Evolutionary conservation across 2,329 filamentous ascomycete genomes (phyloP).

Genomic region (Paraphoma chrysanthemicola): DNA sequence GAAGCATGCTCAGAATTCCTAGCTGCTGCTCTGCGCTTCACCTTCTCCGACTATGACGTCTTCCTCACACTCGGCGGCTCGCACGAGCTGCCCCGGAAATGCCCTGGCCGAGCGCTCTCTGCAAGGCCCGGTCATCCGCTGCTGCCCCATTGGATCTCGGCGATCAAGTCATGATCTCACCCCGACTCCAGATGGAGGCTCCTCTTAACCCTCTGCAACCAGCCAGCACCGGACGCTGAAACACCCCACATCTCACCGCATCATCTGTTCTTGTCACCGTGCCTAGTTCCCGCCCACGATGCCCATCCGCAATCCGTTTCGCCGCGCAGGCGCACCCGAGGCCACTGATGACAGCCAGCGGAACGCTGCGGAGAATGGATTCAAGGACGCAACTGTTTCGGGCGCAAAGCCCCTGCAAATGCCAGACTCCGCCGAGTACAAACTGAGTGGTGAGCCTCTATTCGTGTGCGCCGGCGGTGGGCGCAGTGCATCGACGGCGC

Average conservation of each 20-base stretch:
- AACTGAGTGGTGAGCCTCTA: conserved; percentile 56
- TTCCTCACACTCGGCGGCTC: not conserved
- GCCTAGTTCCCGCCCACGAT: conserved; percentile 29
- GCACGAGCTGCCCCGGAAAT: conserved; percentile 7
- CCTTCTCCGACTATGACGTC: conserved; percentile 14
- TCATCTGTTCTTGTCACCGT: conserved; percentile 15
- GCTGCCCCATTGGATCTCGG: conserved; percentile 25
- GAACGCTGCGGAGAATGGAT: conserved; percentile 39
- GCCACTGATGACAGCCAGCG: conserved; percentile 41
- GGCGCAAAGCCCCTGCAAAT: conserved; percentile 52
- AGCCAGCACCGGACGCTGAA: conserved; percentile 22
- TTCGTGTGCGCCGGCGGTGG: conserved; percentile 5
- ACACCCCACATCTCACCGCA: conserved; percentile 25
- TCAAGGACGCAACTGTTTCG: conserved; percentile 42
- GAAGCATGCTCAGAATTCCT: not conserved
- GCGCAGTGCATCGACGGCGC: conserved; percentile 6
- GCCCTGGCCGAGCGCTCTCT: conserved; percentile 11
- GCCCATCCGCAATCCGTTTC: conserved; percentile 53
- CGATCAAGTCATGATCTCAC: conserved; percentile 25
- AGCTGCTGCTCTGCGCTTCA: not conserved
- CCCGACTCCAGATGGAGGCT: conserved; percentile 10
- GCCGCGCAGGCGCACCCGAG: conserved; percentile 44
- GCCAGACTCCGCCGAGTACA: conserved; percentile 58
- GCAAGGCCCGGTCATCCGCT: conserved; percentile 9
- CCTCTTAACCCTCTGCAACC: conserved; percentile 17